Conservation (phyloP, 306 rosid genomes). For the Vicia sativa region DNA sequence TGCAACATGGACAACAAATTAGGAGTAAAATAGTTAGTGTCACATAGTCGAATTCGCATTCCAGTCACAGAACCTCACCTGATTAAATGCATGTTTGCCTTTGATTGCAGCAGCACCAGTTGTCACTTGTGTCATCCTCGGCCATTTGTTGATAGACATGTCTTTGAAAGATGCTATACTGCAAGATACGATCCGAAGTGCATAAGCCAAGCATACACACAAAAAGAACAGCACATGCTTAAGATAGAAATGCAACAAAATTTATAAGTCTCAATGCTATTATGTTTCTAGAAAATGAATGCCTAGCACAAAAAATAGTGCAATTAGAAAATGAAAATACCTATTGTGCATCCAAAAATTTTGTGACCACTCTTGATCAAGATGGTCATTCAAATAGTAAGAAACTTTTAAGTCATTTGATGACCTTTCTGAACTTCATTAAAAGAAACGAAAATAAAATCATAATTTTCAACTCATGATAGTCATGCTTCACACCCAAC, state of each 20-base stretch:
- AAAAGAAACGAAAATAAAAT: too few species aligned
- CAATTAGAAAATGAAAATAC: slow-evolving; percentile 46
- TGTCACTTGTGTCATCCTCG: slow-evolving; percentile 84
- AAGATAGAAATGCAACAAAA: too few species aligned
- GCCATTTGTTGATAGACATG: slow-evolving; percentile 89
- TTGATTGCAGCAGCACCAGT: slow-evolving; percentile 90
- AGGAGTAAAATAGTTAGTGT: neutral
- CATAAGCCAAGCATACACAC: slow-evolving; percentile 33
- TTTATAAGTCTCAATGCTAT: too few species aligned
- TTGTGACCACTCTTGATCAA: slow-evolving; percentile 73
- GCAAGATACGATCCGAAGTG: slow-evolving; percentile 47
- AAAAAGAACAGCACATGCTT: too few species aligned
- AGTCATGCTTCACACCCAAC: too few species aligned
- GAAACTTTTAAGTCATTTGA: slow-evolving; percentile 51
- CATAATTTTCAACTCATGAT: too few species aligned
- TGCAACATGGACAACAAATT: slow-evolving; percentile 40
- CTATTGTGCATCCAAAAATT: slow-evolving; percentile 63
- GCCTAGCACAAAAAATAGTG: slow-evolving; percentile 25
- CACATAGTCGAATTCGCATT: slow-evolving; percentile 11
- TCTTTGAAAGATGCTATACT: slow-evolving; percentile 74
- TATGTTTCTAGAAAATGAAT: neutral
- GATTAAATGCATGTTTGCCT: slow-evolving; percentile 86
- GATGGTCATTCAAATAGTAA: slow-evolving; percentile 42
- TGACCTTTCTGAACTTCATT: slow-evolving; percentile 47
- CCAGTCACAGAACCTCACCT: slow-evolving; percentile 55